Conservation (phyloP, 2,329 filamentous ascomycete genomes). For the Parafenestella ontariensis region DNA sequence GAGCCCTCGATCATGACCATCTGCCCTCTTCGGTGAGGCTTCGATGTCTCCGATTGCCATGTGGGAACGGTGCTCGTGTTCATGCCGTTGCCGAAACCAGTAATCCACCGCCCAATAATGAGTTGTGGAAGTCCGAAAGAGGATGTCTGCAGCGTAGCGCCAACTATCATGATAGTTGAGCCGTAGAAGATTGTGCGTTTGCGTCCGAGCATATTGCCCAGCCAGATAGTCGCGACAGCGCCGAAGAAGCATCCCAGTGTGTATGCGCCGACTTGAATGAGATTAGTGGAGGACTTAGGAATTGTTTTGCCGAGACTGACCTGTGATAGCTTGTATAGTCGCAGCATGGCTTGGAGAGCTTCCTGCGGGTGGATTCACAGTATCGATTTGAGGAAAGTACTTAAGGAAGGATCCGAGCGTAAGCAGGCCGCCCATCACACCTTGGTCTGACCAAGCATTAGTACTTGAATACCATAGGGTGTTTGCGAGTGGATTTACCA, state of each 20-base stretch:
- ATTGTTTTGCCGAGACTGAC: slow-evolving; percentile 16
- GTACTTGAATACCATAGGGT: neutral
- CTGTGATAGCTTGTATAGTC: slow-evolving; percentile 53
- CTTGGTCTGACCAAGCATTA: slow-evolving; percentile 35
- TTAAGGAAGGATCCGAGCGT: slow-evolving; percentile 69
- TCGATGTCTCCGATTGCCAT: slow-evolving; percentile 57
- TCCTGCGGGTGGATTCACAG: slow-evolving; percentile 43
- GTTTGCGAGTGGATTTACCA: slow-evolving; percentile 57
- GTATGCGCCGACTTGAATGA: slow-evolving; percentile 33
- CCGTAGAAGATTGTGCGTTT: slow-evolving; percentile 67
- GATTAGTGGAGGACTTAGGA: slow-evolving; percentile 14
- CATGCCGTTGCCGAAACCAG: slow-evolving; percentile 55
- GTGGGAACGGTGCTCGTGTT: slow-evolving; percentile 50
- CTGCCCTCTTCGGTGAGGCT: slow-evolving; percentile 55
- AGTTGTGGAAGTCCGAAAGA: slow-evolving; percentile 56
- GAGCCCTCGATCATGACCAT: slow-evolving; percentile 58
- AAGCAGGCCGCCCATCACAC: slow-evolving; percentile 70
- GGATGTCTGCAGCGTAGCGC: slow-evolving; percentile 65
- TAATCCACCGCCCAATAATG: slow-evolving; percentile 59
- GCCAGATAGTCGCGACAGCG: slow-evolving; percentile 52
- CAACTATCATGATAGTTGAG: slow-evolving; percentile 64
- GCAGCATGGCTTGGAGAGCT: slow-evolving; percentile 45
- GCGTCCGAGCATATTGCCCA: slow-evolving; percentile 66
- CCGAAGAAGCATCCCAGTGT: slow-evolving; percentile 55
- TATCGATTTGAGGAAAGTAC: slow-evolving; percentile 52